Evolutionary conservation across 805 yeast genomes (phyloP).

Genomic region (Priceomyces melissophilus): DNA sequence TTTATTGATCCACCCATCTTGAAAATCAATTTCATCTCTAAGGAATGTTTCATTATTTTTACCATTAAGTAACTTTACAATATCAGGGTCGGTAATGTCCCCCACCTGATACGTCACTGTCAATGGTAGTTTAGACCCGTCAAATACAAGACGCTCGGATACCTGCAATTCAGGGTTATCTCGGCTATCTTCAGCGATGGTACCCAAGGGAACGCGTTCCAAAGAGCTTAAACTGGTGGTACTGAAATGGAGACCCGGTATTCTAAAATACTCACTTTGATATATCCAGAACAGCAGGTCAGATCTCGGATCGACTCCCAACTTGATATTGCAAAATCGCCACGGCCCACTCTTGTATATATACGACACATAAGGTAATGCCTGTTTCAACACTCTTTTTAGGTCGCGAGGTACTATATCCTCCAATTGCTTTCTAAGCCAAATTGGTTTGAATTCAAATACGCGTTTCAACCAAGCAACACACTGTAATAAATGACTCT

Average conservation of each 20-base stretch:
- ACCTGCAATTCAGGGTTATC: slow-evolving; percentile 16
- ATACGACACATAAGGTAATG: slow-evolving; percentile 81
- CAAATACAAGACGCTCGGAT: slow-evolving; percentile 52
- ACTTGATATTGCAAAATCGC: slow-evolving; percentile 78
- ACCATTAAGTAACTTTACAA: slow-evolving; percentile 40
- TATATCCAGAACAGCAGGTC: slow-evolving; percentile 54
- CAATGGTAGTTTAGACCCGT: slow-evolving; percentile 66
- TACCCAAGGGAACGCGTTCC: slow-evolving; percentile 23
- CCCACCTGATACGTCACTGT: slow-evolving; percentile 76
- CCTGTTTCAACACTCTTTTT: slow-evolving; percentile 55
- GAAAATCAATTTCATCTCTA: slow-evolving; percentile 39
- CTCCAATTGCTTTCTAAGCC: slow-evolving; percentile 75
- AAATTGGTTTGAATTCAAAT: slow-evolving; percentile 73
- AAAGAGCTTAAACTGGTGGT: slow-evolving; percentile 1
- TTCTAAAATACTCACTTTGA: slow-evolving; percentile 84
- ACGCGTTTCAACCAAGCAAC: slow-evolving; percentile 42
- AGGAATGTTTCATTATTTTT: slow-evolving; percentile 34
- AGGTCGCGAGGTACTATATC: slow-evolving; percentile 49
- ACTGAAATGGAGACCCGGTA: slow-evolving; percentile 29
- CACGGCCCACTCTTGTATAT: slow-evolving; percentile 89
- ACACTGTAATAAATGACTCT: slow-evolving; percentile 37
- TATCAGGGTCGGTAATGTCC: slow-evolving; percentile 66
- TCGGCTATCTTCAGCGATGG: slow-evolving; percentile 13
- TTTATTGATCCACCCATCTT: slow-evolving; percentile 78
- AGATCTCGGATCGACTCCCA: slow-evolving; percentile 73